Conservation (phyloP, 164 flowering plant species). For the Aristolochia fimbriata region DNA sequence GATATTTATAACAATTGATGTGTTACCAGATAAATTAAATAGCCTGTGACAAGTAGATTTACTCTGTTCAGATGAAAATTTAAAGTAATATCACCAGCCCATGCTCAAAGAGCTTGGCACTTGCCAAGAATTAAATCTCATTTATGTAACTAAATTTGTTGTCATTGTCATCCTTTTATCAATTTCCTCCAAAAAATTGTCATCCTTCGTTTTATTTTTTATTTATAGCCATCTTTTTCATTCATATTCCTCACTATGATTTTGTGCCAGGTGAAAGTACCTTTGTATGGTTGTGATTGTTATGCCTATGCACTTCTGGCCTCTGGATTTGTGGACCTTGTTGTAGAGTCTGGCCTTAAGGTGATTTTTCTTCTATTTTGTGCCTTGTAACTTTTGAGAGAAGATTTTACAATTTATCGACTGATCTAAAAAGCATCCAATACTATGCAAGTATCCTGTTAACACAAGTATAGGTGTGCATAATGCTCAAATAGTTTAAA, state of each 20-base stretch:
- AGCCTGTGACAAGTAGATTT: too few relatives aligned
- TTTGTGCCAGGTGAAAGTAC: conserved; percentile 71
- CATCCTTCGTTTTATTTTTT: too few relatives aligned
- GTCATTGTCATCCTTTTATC: too few relatives aligned
- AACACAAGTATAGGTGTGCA: too few relatives aligned
- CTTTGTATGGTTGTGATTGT: conserved; percentile 96
- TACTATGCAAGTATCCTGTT: background rate
- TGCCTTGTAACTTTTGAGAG: background rate
- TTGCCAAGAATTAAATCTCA: background rate
- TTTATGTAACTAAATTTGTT: background rate
- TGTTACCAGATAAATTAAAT: background rate
- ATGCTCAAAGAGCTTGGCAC: too few relatives aligned
- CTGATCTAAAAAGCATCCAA: background rate
- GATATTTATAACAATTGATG: too few relatives aligned
- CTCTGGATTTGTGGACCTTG: conserved; percentile 92
- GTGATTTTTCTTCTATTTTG: conserved; percentile 17
- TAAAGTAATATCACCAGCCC: too few relatives aligned
- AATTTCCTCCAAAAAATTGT: too few relatives aligned
- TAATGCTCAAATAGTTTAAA: too few relatives aligned
- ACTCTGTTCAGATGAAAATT: too few relatives aligned
- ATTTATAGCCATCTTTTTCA: background rate
- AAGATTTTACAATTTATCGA: background rate
- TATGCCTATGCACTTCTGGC: conserved; percentile 97
- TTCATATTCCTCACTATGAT: background rate
- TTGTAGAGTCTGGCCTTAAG: conserved; percentile 92